Conservation (phyloP, 169 alveolate genomes). For the Cryptosporidium baileyi region DNA sequence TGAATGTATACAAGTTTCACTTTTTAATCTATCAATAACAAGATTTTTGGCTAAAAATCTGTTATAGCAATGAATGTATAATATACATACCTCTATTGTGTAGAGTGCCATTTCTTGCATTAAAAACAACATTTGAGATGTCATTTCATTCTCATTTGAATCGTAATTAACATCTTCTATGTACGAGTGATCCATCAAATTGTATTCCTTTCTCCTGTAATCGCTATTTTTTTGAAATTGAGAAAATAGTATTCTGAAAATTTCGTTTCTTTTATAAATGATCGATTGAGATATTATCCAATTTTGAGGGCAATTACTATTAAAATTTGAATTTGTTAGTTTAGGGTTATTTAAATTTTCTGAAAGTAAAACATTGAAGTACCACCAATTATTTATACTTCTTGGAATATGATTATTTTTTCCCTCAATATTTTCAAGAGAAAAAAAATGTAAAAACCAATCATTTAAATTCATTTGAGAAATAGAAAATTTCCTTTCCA, state of each 20-base stretch:
- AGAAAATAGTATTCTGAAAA: not conserved
- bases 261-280: conserved; percentile 26
- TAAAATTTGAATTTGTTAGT: not conserved
- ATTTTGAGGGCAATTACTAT: not conserved
- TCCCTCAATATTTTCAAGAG: not conserved
- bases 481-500: not conserved
- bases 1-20: not conserved
- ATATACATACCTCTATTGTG: conserved; percentile 4
- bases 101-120: conserved; percentile 61
- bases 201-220: not conserved
- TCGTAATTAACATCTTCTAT: not conserved
- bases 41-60: conserved; percentile 1
- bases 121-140: conserved; percentile 5
- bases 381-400: conserved; percentile 54
- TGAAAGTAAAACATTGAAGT: conserved; percentile 29
- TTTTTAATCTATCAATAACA: not conserved
- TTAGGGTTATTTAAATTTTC: conserved; percentile 17
- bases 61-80: conserved; percentile 36
- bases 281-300: conserved; percentile 12
- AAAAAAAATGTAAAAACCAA: not conserved
- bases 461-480: conserved; percentile 5
- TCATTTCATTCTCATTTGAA: not conserved
- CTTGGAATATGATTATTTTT: conserved; percentile 5
- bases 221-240: not conserved
- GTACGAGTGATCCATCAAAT: not conserved